Base-by-base conservation (phyloP, 2,329 filamentous ascomycete genomes). In the Botrytis sinoallii region DNA sequence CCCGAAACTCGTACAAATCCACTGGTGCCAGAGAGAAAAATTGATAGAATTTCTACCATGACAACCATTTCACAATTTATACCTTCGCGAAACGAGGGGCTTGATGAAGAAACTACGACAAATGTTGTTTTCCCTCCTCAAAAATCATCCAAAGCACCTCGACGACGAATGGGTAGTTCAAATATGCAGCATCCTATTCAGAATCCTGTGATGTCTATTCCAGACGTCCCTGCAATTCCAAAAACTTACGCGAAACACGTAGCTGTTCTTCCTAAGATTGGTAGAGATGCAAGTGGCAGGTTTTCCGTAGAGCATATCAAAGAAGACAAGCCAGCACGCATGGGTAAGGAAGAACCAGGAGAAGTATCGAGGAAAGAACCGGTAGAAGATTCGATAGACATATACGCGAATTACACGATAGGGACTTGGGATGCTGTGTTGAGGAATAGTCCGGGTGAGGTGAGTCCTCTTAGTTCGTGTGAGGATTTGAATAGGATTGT, bases 1-100 rank as follows among this genome's bases (percentile, higher is more conserved):
- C 48, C 48, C n/a, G 48, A 42, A 44, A 1, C 18, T 12, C 38
- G n/a, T 22, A 25, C n/a, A n/a, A 32, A 42, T 29, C n/a, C 18
- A 10, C 38, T 22, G 14, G 46, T 40, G 35, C 32, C n/a, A 20
- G 38, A 32, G 14, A 52, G 9, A 42, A 38, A 2, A 1, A 64
- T 16, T 29, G 57, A 42, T 4, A 38, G 69, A 46, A 32, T 61
- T 2, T 71, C 69, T 42, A 65, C 16, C 20, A 29, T 65, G 35
- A 71, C 69, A 10, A 71, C 69, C 0, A 22, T 66, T 12, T 71
- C 69, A 1, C 59, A 40, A 32, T 71, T 71, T 3, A 71, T 55
- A 20, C 69, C 42, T 29, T 40, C 57, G 22, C 57, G 29, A 5
- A 35, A 44, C 16, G 32, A 29, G 4, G n/a, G 25, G 20, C 1